These are phyloP conservation scores for Calonectria pseudoreteaudii DNA, from an alignment of 2,329 filamentous ascomycete species.

Conservation along the genomic window DNA sequence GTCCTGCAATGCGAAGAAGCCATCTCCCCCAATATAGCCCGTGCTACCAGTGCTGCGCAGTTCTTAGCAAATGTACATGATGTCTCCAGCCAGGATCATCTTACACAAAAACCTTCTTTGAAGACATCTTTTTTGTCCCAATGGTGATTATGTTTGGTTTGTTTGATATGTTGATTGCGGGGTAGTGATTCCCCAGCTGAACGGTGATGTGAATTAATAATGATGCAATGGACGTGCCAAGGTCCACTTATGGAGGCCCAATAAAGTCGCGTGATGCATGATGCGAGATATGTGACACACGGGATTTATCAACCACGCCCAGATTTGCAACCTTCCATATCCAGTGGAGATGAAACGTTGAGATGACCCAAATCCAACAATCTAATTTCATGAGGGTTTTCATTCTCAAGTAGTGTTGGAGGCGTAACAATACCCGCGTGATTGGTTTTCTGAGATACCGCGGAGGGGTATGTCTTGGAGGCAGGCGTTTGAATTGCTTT, in stretches of 20 bases:
- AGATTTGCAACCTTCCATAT: background rate
- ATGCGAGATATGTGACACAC: background rate
- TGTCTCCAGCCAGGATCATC: background rate
- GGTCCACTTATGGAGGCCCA: background rate
- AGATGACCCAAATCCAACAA: too few relatives aligned
- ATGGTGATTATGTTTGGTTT: background rate
- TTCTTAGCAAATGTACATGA: background rate
- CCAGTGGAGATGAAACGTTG: background rate
- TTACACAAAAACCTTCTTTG: conserved; percentile 15
- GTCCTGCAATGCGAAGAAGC: background rate
- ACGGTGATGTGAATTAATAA: background rate
- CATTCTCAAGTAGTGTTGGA: too few relatives aligned
- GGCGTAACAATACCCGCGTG: too few relatives aligned
- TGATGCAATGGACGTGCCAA: background rate
- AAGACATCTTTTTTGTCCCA: background rate
- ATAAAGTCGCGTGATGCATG: background rate
- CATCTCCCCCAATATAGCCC: conserved; percentile 15
- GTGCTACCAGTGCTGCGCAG: conserved; percentile 8
- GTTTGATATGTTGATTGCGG: background rate
- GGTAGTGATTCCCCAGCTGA: background rate
- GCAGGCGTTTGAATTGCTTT: too few relatives aligned
- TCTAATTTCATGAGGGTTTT: too few relatives aligned
- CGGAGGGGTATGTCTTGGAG: too few relatives aligned
- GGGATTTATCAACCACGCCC: background rate
- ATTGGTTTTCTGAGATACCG: too few relatives aligned